Evolutionary conservation across 345 rosid species (phyloP).

Genomic region (Durio zibethinus): DNA sequence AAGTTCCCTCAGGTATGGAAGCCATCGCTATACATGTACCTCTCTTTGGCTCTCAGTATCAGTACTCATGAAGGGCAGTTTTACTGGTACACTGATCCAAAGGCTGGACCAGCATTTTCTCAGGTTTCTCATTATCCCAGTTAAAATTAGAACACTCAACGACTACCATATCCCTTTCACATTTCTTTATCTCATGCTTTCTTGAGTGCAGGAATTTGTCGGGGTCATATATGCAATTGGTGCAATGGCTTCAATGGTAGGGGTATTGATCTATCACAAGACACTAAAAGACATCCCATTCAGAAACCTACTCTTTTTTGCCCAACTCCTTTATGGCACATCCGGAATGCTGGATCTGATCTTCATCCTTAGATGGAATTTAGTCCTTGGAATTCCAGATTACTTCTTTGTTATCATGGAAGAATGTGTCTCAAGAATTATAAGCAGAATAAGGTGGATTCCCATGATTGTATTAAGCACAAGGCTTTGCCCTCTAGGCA

Average conservation of each 20-base stretch:
- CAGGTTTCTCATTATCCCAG: slow-evolving; percentile 36
- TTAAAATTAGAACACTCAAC: not conserved
- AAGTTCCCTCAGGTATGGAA: slow-evolving; percentile 78
- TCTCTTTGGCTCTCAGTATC: slow-evolving; percentile 68
- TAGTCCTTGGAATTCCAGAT: slow-evolving; percentile 60
- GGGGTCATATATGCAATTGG: slow-evolving; percentile 66
- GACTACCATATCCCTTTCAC: not conserved
- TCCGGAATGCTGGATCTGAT: slow-evolving; percentile 74
- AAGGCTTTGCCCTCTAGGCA: slow-evolving; percentile 70
- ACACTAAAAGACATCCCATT: slow-evolving; percentile 57
- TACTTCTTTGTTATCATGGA: slow-evolving; percentile 65
- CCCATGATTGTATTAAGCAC: slow-evolving; percentile 79
- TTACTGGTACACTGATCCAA: slow-evolving; percentile 82
- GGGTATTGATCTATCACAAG: slow-evolving; percentile 78
- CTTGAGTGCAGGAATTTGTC: slow-evolving; percentile 50
- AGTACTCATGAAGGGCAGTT: slow-evolving; percentile 83
- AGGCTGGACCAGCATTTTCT: slow-evolving; percentile 76
- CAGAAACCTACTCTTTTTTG: slow-evolving; percentile 51
- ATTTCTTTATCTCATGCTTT: not conserved
- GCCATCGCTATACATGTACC: slow-evolving; percentile 75
- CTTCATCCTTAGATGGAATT: slow-evolving; percentile 70
- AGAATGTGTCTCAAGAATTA: slow-evolving; percentile 57
- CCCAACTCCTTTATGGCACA: slow-evolving; percentile 54
- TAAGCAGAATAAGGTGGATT: slow-evolving; percentile 66
- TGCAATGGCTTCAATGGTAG: slow-evolving; percentile 70